Conservation (phyloP, 1,284 basidiomycete genomes). For the Irpex rosettiformis region DNA sequence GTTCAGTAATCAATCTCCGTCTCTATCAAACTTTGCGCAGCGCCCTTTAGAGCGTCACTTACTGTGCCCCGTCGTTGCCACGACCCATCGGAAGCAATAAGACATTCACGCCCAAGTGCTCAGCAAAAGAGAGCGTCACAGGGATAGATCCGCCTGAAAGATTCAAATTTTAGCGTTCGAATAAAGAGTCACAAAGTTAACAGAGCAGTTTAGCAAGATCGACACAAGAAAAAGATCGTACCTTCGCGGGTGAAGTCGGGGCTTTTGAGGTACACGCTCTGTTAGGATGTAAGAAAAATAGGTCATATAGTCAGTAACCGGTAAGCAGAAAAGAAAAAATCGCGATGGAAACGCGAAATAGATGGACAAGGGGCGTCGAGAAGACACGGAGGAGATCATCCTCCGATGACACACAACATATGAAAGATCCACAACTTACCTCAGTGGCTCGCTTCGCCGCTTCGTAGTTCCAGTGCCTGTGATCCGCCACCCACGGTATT, state of each 20-base stretch:
- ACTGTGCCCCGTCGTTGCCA: conserved; percentile 93
- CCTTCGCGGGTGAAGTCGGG: conserved; percentile 20
- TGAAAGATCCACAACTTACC: conserved; percentile 32
- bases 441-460: conserved; percentile 85
- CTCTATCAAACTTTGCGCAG: background rate
- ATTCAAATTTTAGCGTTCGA: background rate
- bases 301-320: background rate
- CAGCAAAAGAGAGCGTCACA: conserved; percentile 94
- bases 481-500: conserved; percentile 86
- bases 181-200: conserved; percentile 61
- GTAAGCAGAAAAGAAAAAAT: background rate
- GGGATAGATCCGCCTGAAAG: conserved; percentile 89
- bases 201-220: conserved; percentile 41
- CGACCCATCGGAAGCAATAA: conserved; percentile 90
- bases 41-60: conserved; percentile 28
- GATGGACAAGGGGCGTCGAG: background rate
- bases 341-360: background rate
- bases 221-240: conserved; percentile 1
- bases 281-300: background rate
- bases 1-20: background rate
- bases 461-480: conserved; percentile 93
- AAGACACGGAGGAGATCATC: background rate
- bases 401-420: background rate
- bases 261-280: conserved; percentile 24
- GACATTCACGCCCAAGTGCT: conserved; percentile 80